Evolutionary conservation across 164 flowering plant genomes (phyloP).

Genomic region (Saururus chinensis): DNA sequence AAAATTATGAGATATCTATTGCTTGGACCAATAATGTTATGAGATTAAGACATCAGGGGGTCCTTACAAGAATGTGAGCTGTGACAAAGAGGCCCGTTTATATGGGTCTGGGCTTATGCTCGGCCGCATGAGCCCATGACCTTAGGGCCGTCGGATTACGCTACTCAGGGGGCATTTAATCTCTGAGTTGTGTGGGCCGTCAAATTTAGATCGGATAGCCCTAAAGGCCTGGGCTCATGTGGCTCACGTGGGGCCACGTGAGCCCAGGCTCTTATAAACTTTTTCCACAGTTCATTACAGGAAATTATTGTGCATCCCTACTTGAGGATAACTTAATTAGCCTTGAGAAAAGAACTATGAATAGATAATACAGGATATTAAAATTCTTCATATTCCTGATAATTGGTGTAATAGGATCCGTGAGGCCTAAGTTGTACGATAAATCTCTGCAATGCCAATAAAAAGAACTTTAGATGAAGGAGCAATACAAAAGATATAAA

Average conservation of each 20-base stretch:
- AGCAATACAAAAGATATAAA: too few relatives aligned
- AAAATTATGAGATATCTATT: neutral
- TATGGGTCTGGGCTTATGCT: too few relatives aligned
- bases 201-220: too few relatives aligned
- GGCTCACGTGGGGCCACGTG: too few relatives aligned
- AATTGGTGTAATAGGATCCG: constrained; percentile 52
- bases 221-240: too few relatives aligned
- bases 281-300: constrained; percentile 48
- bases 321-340: too few relatives aligned
- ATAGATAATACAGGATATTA: constrained; percentile 46
- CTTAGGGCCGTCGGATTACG: too few relatives aligned
- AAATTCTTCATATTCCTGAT: constrained; percentile 57
- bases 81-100: too few relatives aligned
- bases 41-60: neutral
- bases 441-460: constrained; percentile 49
- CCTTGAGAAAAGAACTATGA: neutral
- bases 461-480: constrained; percentile 29
- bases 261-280: too few relatives aligned
- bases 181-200: too few relatives aligned
- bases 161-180: too few relatives aligned
- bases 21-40: neutral
- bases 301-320: neutral
- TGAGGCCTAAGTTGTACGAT: constrained; percentile 63
- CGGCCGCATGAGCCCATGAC: too few relatives aligned
- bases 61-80: constrained; percentile 71